Percentiles rank a stretch among this genome's conserved stretches.
These are phyloP conservation scores for Venturia carpophila DNA, from an alignment of 2,329 filamentous ascomycete species.

Conservation along the genomic window DNA sequence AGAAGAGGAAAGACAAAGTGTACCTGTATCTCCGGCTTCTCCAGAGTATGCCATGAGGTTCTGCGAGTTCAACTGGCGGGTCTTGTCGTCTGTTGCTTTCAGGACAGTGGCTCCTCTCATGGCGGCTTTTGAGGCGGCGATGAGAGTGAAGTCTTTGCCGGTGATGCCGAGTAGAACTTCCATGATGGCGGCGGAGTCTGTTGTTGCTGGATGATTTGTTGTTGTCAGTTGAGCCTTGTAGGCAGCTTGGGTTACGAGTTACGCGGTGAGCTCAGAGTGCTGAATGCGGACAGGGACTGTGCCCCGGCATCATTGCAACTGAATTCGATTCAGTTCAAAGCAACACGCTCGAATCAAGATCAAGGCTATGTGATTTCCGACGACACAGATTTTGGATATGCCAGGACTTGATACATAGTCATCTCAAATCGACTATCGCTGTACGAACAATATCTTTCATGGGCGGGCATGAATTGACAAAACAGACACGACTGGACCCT, in stretches of 20 bases:
- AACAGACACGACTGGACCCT: background rate
- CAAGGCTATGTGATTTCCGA: background rate
- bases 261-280: constrained; percentile 5
- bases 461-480: background rate
- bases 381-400: background rate
- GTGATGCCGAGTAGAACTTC: constrained; percentile 97
- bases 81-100: constrained; percentile 96
- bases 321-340: background rate
- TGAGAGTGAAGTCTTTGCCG: constrained; percentile 97
- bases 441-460: background rate
- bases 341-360: background rate
- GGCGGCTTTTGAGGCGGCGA: constrained; percentile 93
- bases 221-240: constrained; percentile 13
- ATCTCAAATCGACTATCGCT: background rate
- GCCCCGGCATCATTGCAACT: background rate
- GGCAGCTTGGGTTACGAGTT: constrained; percentile 7
- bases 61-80: constrained; percentile 81
- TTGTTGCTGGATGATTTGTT: background rate
- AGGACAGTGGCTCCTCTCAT: constrained; percentile 97
- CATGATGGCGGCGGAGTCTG: constrained; percentile 30
- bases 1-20: constrained; percentile 22
- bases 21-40: constrained; percentile 92
- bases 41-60: constrained; percentile 92
- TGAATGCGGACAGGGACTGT: constrained; percentile 3
- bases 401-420: background rate